A percentile compares a stretch with the other conserved stretches of the same genome.
phyloP scores from a whole-genome alignment of 805 yeast species.

The Saturnispora halmiae region DNA sequence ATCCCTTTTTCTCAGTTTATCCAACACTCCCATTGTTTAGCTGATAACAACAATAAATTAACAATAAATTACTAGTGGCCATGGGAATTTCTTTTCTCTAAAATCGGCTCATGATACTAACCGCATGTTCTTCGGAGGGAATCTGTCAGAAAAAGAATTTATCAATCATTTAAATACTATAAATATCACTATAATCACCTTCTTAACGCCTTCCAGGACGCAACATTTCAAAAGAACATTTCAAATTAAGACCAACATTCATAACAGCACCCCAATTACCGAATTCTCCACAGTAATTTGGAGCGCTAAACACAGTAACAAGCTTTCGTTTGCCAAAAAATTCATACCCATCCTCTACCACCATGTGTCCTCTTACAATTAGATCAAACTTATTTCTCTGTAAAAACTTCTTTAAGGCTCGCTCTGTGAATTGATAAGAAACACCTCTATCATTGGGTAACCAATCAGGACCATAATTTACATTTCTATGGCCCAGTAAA shows the following conservation, averaged over 20 bases:
- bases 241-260: conserved; percentile 58
- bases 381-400: conserved; percentile 61
- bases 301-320: conserved; percentile 76
- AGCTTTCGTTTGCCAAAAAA: conserved; percentile 65
- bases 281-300: conserved; percentile 77
- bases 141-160: too few relatives aligned
- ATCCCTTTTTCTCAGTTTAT: conserved; percentile 1
- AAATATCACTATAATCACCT: too few relatives aligned
- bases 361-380: conserved; percentile 82
- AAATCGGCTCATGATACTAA: too few relatives aligned
- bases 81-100: too few relatives aligned
- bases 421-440: conserved; percentile 66
- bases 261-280: conserved; percentile 74
- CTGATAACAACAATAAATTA: too few relatives aligned
- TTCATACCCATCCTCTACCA: conserved; percentile 82
- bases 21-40: conserved; percentile 7
- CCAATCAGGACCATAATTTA: conserved; percentile 40
- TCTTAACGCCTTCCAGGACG: conserved; percentile 39
- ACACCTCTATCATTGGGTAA: conserved; percentile 79
- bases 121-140: too few relatives aligned
- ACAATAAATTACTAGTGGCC: too few relatives aligned
- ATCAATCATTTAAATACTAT: too few relatives aligned
- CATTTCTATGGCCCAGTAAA: not conserved
- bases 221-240: conserved; percentile 63
- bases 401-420: conserved; percentile 63